A percentile compares a stretch with the other conserved stretches of the same genome.
Conservation (phyloP, 129 eudicot genomes). For the Escallonia herrerae region DNA sequence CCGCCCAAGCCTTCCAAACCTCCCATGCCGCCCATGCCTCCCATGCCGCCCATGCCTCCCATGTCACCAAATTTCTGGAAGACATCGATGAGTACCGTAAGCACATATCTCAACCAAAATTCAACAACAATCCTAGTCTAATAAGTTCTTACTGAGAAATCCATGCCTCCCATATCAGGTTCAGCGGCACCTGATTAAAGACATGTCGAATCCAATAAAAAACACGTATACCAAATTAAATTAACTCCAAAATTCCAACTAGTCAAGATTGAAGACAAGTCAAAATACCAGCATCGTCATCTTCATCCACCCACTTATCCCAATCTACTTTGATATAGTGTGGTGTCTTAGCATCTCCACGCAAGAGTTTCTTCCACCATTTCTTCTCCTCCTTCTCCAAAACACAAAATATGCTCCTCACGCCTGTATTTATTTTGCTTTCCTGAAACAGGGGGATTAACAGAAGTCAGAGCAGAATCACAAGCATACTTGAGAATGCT, state of each 20-base stretch:
- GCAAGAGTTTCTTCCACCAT: conserved; percentile 81
- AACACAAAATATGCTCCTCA: conserved; percentile 59
- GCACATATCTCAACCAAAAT: not conserved
- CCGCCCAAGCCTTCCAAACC: conserved; percentile 35
- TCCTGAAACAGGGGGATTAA: conserved; percentile 35
- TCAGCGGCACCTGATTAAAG: conserved; percentile 37
- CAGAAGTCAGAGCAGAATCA: not conserved
- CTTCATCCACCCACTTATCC: conserved; percentile 98
- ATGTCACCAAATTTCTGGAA: conserved; percentile 38
- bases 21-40: conserved; percentile 30
- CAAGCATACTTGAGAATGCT: not conserved
- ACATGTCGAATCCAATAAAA: not conserved
- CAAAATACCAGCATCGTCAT: conserved; percentile 65
- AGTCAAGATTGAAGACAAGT: not conserved
- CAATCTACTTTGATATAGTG: conserved; percentile 93
- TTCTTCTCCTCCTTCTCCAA: conserved; percentile 77
- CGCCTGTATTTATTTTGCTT: conserved; percentile 65
- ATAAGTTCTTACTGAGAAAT: conserved; percentile 62
- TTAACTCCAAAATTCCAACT: not conserved
- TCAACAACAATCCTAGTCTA: not conserved
- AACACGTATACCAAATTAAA: not conserved
- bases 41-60: conserved; percentile 39
- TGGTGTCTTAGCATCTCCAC: conserved; percentile 68
- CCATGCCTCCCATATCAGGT: conserved; percentile 70
- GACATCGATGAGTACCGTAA: not conserved